These are phyloP conservation scores for Leccinellum rugosiceps DNA, from an alignment of 768 basidiomycete genomes.

Conservation along the genomic window DNA sequence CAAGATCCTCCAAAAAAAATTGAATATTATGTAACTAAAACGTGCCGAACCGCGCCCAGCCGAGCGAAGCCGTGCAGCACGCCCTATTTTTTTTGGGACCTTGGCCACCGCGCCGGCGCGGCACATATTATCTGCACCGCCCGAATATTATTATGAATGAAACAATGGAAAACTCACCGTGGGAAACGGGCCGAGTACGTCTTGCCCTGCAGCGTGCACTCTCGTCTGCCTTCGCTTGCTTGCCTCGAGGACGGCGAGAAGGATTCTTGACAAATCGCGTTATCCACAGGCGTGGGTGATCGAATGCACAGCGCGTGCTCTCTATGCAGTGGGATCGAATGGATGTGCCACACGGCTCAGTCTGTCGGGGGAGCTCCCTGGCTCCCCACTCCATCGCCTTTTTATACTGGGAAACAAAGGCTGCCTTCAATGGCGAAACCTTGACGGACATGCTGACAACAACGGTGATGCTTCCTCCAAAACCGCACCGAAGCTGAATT, in stretches of 20 bases:
- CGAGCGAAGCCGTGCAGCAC: conserved; percentile 20
- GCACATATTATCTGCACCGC: conserved; percentile 31
- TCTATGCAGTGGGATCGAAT: conserved; percentile 9
- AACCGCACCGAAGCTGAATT: background rate
- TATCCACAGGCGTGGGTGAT: conserved; percentile 23
- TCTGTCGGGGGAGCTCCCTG: background rate
- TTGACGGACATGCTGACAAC: conserved; percentile 18
- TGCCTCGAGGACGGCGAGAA: conserved; percentile 33
- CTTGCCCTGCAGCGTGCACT: conserved; percentile 13
- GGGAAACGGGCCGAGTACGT: conserved; percentile 16
- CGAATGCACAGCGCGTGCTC: conserved; percentile 13
- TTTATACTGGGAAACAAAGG: conserved; percentile 23
- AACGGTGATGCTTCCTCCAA: conserved; percentile 10
- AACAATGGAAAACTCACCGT: conserved; percentile 35
- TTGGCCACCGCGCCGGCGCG: conserved; percentile 18
- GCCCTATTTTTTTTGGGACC: conserved; percentile 17
- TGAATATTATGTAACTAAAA: conserved; percentile 20
- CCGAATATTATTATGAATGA: conserved; percentile 22
- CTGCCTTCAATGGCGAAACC: background rate
- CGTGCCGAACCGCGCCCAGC: conserved; percentile 24
- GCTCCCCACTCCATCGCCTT: conserved; percentile 4
- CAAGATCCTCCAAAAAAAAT: conserved; percentile 9
- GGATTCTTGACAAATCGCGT: conserved; percentile 20
- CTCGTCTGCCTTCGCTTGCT: conserved; percentile 28
- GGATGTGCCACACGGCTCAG: conserved; percentile 13